Evolutionary conservation across 1,284 basidiomycete species (phyloP), one percentile per base, ranked within the genome.

Genomic region (Phlebopus sp.): DNA sequence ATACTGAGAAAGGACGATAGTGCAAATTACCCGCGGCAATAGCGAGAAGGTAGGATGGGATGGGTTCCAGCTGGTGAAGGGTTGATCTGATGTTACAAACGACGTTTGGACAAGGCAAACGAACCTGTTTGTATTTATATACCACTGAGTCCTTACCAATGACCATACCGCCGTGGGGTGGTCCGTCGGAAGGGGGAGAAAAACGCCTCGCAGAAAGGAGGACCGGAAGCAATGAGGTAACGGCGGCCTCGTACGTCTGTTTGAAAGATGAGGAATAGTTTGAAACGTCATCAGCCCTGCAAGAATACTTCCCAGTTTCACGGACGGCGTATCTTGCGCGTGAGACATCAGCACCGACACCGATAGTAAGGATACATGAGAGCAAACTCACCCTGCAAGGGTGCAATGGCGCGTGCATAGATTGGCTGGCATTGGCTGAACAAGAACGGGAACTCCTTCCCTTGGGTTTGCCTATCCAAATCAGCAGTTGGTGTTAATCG

Each of bases 341-440:
- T 32, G 55, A 4, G 32, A 17, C 15, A 41, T 56, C 46, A 54
- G 45, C 14, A 23, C 3, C 15, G 14, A 44, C 34, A 9, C 19
- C n/a, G n/a, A 25, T 8, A 25, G 25, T 13, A 14, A 2, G 7
- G 10, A 19, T n/a, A 1, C 10, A 29, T 29, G 27, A 0, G 23
- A 42, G n/a, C 2, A 8, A n/a, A 15, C 47, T 45, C 41, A 78
- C 89, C 90, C 78, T 94, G 91, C 46, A 90, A 67, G 1, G 94
- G 93, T 1, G 83, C 78, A 40, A 97, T 67, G 1, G 86, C 81
- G 32, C 94, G 81, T 5, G 87, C 87, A 62, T 94, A 85, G 59
- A 93, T 95, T 17, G 96, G 93, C 65, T 98, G 93, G 60, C 90
- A 92, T 68, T 98, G 94, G 47, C 90, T 95, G 74, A 97, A 98